phyloP scores from a whole-genome alignment of 495 filamentous ascomycete species.

The Oidiodendron maius region DNA sequence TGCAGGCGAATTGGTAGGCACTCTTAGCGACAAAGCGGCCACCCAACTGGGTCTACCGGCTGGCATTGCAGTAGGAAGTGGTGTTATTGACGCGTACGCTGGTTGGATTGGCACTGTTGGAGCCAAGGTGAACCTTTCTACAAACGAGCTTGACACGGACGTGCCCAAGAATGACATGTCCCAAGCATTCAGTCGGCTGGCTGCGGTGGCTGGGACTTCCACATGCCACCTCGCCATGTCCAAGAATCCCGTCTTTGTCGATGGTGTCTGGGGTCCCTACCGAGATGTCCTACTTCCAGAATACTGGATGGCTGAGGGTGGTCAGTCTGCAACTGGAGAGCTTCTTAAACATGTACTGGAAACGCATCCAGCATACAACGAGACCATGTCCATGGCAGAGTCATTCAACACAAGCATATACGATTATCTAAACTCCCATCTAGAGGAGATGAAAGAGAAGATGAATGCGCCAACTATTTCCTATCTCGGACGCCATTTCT shows the following conservation, averaged over 20 bases:
- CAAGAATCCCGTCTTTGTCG: conserved; percentile 79
- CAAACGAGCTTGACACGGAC: conserved; percentile 52
- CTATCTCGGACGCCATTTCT: conserved; percentile 86
- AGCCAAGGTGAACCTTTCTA: conserved; percentile 72
- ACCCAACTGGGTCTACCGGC: conserved; percentile 76
- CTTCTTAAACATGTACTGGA: conserved; percentile 90
- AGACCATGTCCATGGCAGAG: conserved; percentile 69
- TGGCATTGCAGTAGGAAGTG: conserved; percentile 88
- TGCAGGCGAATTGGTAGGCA: conserved; percentile 84
- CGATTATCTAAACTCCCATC: conserved; percentile 86
- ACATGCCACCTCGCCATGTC: conserved; percentile 98
- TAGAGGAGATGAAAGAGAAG: conserved; percentile 65
- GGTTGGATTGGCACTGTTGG: conserved; percentile 99
- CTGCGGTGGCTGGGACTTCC: conserved; percentile 93
- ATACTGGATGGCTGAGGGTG: conserved; percentile 95
- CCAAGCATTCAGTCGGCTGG: conserved; percentile 90
- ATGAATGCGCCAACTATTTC: conserved; percentile 65
- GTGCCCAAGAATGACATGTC: conserved; percentile 68
- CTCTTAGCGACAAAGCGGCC: conserved; percentile 76
- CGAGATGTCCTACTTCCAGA: conserved; percentile 85
- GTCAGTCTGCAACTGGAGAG: conserved; percentile 92
- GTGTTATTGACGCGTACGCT: conserved; percentile 97
- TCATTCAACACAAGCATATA: conserved; percentile 80
- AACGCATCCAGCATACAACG: conserved; percentile 81
- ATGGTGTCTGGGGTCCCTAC: conserved; percentile 95